Base-by-base conservation (phyloP, 331 rosid species). In the Phaseolus coccineus region DNA sequence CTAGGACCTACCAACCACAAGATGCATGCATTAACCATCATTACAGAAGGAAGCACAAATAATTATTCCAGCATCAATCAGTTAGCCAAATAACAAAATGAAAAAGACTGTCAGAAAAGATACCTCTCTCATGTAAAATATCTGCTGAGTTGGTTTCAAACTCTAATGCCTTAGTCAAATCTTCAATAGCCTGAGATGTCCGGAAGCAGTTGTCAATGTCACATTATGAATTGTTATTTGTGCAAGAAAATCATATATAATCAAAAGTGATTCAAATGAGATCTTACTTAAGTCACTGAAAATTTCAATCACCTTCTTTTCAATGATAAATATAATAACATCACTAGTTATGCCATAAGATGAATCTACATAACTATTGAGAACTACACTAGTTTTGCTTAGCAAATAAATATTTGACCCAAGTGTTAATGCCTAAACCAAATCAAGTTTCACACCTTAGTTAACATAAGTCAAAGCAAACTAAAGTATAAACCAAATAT, bases 111-210 rank as follows among this genome's bases (percentile, higher is more conserved):
- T 68, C 37, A 59, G 74, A 77, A 46, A 84, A 80, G 80, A 70
- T 92, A 94, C 98, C 98, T 84, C 98, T 92, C 88, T 94, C 98
- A 16, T 94, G 97, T 80, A 94, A 87, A 84, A 94, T 90, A 83
- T 94, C 97, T 35, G 94, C 92, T 4, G 96, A 87, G 86, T 90
- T 84, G 72, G 97, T 87, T 80, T 94, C 98, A 83, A 89, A 92
- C 88, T 90, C 96, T 82, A 94, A 85, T 56, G 98, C 97, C 82
- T 83, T 89, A 27, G 96, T 85, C 84, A 94, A 87, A 85, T 94
- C 98, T 85, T 87, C 91, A 80, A 92, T 92, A 69, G 97, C 98
- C 98, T 94, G 87, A 66, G 51, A 80, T 42, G 84, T 75, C 58
- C 12, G 57, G 50, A 76, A 44, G 27, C 71, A 75, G 74, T 35